These are phyloP conservation scores for Hypomontagnella submonticulosa DNA, from an alignment of 495 filamentous ascomycete genomes.

Conservation along the genomic window DNA sequence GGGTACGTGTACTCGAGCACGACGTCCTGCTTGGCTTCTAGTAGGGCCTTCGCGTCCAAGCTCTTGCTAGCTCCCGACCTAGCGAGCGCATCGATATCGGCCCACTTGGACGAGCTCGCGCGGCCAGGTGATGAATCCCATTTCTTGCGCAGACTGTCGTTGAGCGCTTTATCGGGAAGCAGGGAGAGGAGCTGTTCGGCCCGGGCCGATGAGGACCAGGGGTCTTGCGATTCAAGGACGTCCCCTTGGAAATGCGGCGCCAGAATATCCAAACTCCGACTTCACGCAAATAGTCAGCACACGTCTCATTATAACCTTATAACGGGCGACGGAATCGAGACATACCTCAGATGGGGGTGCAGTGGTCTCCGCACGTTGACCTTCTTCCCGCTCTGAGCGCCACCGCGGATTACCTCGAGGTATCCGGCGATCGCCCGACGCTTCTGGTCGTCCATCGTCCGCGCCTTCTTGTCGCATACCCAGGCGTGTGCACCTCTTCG, in stretches of 20 bases:
- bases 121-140: constrained; percentile 87
- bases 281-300: constrained; percentile 43
- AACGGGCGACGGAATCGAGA: not conserved
- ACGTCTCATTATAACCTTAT: not conserved
- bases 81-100: constrained; percentile 88
- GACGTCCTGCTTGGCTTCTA: constrained; percentile 93
- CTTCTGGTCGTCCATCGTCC: constrained; percentile 83
- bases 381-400: constrained; percentile 84
- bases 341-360: constrained; percentile 85
- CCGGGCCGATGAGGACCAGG: constrained; percentile 74
- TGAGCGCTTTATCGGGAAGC: constrained; percentile 79
- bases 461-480: constrained; percentile 93
- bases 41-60: constrained; percentile 71
- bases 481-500: constrained; percentile 96
- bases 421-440: constrained; percentile 86
- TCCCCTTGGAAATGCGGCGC: constrained; percentile 77
- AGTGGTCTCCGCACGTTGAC: constrained; percentile 87
- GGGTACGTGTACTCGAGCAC: constrained; percentile 98
- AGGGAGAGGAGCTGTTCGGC: constrained; percentile 79
- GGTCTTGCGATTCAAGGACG: constrained; percentile 85
- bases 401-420: constrained; percentile 85
- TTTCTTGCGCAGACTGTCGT: constrained; percentile 82
- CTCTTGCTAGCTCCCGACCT: constrained; percentile 74
- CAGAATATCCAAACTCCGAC: constrained; percentile 81
- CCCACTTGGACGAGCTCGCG: constrained; percentile 82